A percentile compares a stretch with the other conserved stretches of the same genome.
phyloP scores from a whole-genome alignment of 495 filamentous ascomycete genomes.

The Penicillium roqueforti region DNA sequence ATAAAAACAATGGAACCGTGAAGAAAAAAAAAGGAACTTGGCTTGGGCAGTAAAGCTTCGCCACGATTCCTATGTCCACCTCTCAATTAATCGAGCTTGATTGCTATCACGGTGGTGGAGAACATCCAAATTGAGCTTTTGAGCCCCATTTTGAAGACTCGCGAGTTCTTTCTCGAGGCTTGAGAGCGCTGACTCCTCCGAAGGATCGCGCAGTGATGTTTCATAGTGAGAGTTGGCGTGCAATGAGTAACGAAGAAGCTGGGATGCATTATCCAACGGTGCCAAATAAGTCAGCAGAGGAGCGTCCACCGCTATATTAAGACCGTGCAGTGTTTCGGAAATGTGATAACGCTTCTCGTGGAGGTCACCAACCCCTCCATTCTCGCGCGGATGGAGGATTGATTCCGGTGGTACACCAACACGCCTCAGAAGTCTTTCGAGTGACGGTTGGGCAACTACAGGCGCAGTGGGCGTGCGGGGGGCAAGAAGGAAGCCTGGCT shows the following conservation, averaged over 20 bases:
- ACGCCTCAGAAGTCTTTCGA: constrained; percentile 38
- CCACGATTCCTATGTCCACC: constrained; percentile 22
- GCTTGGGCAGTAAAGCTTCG: not conserved
- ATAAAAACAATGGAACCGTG: not conserved
- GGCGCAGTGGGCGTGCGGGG: constrained; percentile 14
- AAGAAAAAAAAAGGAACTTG: not conserved
- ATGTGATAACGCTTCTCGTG: constrained; percentile 31
- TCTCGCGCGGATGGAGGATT: constrained; percentile 24
- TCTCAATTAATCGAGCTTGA: constrained; percentile 31
- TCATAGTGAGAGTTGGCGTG: constrained; percentile 30
- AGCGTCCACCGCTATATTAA: constrained; percentile 29
- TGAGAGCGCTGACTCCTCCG: constrained; percentile 25
- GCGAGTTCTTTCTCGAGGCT: constrained; percentile 30
- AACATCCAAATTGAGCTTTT: constrained; percentile 33
- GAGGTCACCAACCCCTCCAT: constrained; percentile 20
- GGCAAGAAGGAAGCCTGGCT: constrained; percentile 14
- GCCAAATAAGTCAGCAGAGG: constrained; percentile 29
- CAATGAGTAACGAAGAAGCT: constrained; percentile 32
- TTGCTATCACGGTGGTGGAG: constrained; percentile 33
- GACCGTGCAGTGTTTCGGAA: constrained; percentile 22
- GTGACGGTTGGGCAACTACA: constrained; percentile 23
- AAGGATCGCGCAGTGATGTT: constrained; percentile 26
- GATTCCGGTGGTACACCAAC: constrained; percentile 35
- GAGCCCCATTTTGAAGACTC: constrained; percentile 32
- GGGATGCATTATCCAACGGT: constrained; percentile 30